These are phyloP conservation scores for Gentiana dahurica DNA, from an alignment of 257 asterid species.

Conservation along the genomic window DNA sequence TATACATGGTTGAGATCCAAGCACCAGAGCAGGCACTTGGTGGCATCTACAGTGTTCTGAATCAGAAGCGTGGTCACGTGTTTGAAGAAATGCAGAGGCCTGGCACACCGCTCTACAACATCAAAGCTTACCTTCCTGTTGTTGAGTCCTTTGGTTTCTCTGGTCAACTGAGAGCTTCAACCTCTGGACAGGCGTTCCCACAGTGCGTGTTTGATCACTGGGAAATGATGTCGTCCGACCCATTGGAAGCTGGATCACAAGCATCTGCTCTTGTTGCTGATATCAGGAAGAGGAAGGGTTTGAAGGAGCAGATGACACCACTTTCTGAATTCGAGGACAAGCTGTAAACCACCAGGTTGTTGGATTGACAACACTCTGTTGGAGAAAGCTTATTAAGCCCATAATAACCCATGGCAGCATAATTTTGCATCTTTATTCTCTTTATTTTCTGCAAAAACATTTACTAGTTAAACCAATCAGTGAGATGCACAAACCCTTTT, in stretches of 20 bases:
- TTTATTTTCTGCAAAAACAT: not conserved
- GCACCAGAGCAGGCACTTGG: slow-evolving; percentile 38
- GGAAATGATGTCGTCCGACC: slow-evolving; percentile 36
- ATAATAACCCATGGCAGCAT: slow-evolving; percentile 10
- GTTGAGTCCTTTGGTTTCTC: slow-evolving; percentile 34
- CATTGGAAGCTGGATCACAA: slow-evolving; percentile 20
- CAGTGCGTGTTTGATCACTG: slow-evolving; percentile 37
- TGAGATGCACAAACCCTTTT: too few species aligned
- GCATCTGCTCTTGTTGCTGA: slow-evolving; percentile 24
- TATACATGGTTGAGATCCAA: slow-evolving; percentile 34
- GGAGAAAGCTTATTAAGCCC: not conserved
- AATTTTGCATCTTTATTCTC: slow-evolving; percentile 11
- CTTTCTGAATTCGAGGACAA: slow-evolving; percentile 31
- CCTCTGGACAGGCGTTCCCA: slow-evolving; percentile 38
- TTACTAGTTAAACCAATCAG: not conserved
- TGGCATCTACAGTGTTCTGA: slow-evolving; percentile 34
- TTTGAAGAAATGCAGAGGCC: slow-evolving; percentile 43
- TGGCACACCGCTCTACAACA: slow-evolving; percentile 35
- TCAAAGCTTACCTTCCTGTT: slow-evolving; percentile 39
- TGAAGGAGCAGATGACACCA: slow-evolving; percentile 33
- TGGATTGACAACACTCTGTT: not conserved
- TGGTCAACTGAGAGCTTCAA: slow-evolving; percentile 30
- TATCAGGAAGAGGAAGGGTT: slow-evolving; percentile 36
- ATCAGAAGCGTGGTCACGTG: slow-evolving; percentile 41
- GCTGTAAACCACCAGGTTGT: slow-evolving; percentile 15